phyloP scores from a whole-genome alignment of 2,329 filamentous ascomycete species.

The Aureobasidium sp. region DNA sequence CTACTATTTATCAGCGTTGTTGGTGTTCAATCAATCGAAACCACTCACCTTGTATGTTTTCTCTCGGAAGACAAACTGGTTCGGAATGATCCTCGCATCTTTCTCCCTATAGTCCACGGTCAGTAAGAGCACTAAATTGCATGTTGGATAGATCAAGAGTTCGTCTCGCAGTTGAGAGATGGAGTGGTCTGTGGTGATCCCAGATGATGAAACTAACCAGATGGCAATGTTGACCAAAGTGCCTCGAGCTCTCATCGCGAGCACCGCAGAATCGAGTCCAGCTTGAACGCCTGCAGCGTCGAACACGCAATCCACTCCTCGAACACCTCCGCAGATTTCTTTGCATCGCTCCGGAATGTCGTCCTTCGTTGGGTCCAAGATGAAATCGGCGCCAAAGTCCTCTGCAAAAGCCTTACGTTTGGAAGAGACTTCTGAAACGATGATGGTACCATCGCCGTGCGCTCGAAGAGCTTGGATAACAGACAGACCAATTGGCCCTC shows the following conservation, averaged over 20 bases:
- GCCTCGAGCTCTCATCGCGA: slow-evolving; percentile 40
- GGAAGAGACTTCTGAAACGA: slow-evolving; percentile 43
- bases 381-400: slow-evolving; percentile 42
- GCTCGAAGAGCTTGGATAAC: slow-evolving; percentile 40
- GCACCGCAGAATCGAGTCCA: slow-evolving; percentile 40
- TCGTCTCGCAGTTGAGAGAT: neutral
- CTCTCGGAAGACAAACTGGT: slow-evolving; percentile 45
- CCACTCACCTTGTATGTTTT: slow-evolving; percentile 36
- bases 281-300: slow-evolving; percentile 46
- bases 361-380: slow-evolving; percentile 42
- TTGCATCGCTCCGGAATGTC: slow-evolving; percentile 38
- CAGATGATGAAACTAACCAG: slow-evolving; percentile 25
- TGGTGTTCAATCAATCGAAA: no score
- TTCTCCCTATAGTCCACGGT: slow-evolving; percentile 29
- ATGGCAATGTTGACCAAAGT: slow-evolving; percentile 48
- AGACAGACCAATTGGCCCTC: slow-evolving; percentile 45
- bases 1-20: neutral
- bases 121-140: neutral
- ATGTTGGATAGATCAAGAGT: neutral
- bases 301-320: slow-evolving; percentile 42
- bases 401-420: slow-evolving; percentile 41
- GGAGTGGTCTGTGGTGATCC: neutral
- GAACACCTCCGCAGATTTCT: slow-evolving; percentile 33
- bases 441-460: slow-evolving; percentile 38
- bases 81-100: slow-evolving; percentile 38